Conservation (phyloP, 2,329 filamentous ascomycete species). For the Verticillium nubilum region DNA sequence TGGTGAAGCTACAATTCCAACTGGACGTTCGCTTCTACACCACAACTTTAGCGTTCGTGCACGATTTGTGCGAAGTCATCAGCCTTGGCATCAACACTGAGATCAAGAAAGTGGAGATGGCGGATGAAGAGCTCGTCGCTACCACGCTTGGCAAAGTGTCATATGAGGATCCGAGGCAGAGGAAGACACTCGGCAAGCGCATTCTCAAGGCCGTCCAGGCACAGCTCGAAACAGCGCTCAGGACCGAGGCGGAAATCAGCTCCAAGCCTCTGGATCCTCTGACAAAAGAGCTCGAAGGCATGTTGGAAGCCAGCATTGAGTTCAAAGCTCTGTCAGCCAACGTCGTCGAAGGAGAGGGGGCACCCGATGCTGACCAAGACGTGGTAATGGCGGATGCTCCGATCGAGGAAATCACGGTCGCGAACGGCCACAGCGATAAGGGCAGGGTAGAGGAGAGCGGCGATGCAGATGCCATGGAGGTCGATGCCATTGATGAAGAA, state of each 20-base stretch:
- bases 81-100: slow-evolving; percentile 43
- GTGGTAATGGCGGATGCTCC: slow-evolving; percentile 48
- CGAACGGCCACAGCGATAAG: slow-evolving; percentile 19
- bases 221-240: slow-evolving; percentile 67
- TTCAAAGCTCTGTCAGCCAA: slow-evolving; percentile 35
- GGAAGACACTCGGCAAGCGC: slow-evolving; percentile 79
- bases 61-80: slow-evolving; percentile 51
- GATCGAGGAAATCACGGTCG: slow-evolving; percentile 41
- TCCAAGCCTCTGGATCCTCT: slow-evolving; percentile 65
- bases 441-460: slow-evolving; percentile 23
- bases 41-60: slow-evolving; percentile 50
- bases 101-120: slow-evolving; percentile 19
- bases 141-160: slow-evolving; percentile 32
- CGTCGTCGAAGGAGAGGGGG: slow-evolving; percentile 26
- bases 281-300: slow-evolving; percentile 66
- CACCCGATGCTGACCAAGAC: slow-evolving; percentile 35
- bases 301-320: slow-evolving; percentile 65
- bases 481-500: slow-evolving; percentile 30
- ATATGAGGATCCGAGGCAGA: slow-evolving; percentile 69
- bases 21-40: slow-evolving; percentile 54
- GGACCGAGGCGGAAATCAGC: slow-evolving; percentile 76
- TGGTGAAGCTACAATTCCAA: slow-evolving; percentile 43
- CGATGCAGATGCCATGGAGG: slow-evolving; percentile 28
- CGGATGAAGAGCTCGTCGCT: slow-evolving; percentile 18
- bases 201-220: slow-evolving; percentile 82